Base-by-base conservation (phyloP, 495 filamentous ascomycete genomes). In the Trichoderma virens region DNA sequence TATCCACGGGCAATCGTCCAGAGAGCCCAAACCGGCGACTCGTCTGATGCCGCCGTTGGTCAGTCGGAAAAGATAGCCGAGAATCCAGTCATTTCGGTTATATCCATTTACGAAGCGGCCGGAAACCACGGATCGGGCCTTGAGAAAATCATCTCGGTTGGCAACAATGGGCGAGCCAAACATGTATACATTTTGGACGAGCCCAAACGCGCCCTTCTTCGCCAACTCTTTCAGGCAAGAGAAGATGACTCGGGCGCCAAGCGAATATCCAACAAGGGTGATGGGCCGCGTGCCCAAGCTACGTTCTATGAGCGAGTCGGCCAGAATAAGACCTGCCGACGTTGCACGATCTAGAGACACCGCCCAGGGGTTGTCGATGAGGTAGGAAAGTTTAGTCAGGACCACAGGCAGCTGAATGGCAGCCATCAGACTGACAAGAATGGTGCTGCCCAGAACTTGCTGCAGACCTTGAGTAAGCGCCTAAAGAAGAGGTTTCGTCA, bases 301-400 rank as follows among this genome's bases (percentile, higher is more conserved):
- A 13, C 91, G 85, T 65, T 96, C 90, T 67, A 94, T 91, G 45
- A 99, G 76, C 1, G 93, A 97, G 75, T 99, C 94, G 1, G 94
- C 94, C 28, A 99, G 83, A 68, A 99, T 94, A n/a, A 96, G 80
- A 5, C 94, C 94, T 30, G 93, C 91, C 61, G 88, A 80, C 66
- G 88, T 90, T 41, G 94, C 95, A 64, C 94, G 88, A 65, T 91
- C 91, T 28, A 97, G 82, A 2, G 95, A 98, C 20, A 97, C 93
- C 18, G 86, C 91, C 94, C 94, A 99, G 0, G 94, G 94, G 67
- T 99, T 99, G 74, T 99, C 94, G 69, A 99, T 97, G 9, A 99
- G 80, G 70, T 99, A 99, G 4, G 94, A 84, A 9, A 99, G 86
- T 70, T 99, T 99, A 3, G 93, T 92, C 27, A 99, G 80, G 3